Conservation (phyloP, 1,284 basidiomycete species). For the Rhodotorula sp. region DNA sequence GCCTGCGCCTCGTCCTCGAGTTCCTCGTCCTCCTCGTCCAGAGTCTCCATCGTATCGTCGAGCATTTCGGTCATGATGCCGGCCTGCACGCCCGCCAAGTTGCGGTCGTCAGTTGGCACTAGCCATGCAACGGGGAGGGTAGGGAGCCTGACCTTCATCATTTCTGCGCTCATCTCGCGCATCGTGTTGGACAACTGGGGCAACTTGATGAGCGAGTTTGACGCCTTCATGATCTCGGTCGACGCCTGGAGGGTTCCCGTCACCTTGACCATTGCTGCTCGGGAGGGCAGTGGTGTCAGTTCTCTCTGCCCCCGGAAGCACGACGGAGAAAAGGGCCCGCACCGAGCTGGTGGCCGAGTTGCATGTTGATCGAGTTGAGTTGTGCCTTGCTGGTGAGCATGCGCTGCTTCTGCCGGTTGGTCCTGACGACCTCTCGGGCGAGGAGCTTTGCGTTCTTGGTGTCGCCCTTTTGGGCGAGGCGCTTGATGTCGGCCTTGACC, state of each 20-base stretch:
- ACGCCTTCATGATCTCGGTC: conserved; percentile 98
- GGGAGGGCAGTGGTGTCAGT: neutral
- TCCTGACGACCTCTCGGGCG: conserved; percentile 82
- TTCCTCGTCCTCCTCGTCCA: conserved; percentile 69
- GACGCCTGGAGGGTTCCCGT: conserved; percentile 96
- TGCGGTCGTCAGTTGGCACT: too few relatives aligned
- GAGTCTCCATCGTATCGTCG: conserved; percentile 52
- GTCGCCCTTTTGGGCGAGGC: conserved; percentile 87
- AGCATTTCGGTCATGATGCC: conserved; percentile 54
- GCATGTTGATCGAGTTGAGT: conserved; percentile 85
- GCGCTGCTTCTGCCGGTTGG: conserved; percentile 90
- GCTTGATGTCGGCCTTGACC: conserved; percentile 79
- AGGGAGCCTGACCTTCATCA: conserved; percentile 68
- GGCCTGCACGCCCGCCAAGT: conserved; percentile 33
- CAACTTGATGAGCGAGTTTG: conserved; percentile 84
- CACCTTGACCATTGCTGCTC: conserved; percentile 89
- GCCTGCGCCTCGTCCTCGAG: conserved; percentile 95
- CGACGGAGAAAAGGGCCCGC: conserved; percentile 46
- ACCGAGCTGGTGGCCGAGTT: conserved; percentile 93
- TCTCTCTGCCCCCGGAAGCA: neutral
- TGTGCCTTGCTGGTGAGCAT: conserved; percentile 89
- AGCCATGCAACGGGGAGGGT: too few relatives aligned
- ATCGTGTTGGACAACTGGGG: conserved; percentile 90
- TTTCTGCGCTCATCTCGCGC: conserved; percentile 98
- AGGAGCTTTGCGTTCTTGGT: conserved; percentile 87